These are phyloP conservation scores for Plectranthus barbatus DNA, from an alignment of 257 asterid species.

Conservation along the genomic window DNA sequence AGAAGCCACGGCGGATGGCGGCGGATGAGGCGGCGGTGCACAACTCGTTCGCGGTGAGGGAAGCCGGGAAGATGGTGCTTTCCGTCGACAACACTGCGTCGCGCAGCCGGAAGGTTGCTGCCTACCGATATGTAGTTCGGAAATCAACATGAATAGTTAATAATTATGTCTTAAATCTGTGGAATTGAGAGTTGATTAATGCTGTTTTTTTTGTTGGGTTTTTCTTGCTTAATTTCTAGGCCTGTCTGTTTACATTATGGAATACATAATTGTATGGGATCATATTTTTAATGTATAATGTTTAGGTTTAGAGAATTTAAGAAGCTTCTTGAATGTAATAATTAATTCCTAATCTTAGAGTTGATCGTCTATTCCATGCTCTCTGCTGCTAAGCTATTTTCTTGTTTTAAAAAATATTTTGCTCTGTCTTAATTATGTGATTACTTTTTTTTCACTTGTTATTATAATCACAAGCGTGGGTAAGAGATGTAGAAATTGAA, in stretches of 20 bases:
- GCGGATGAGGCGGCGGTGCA: slow-evolving; percentile 53
- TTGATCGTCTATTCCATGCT: too few species aligned
- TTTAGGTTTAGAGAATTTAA: not conserved
- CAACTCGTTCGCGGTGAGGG: slow-evolving; percentile 47
- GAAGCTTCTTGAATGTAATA: not conserved
- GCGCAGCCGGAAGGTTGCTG: slow-evolving; percentile 71
- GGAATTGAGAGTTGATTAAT: not conserved
- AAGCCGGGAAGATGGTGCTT: slow-evolving; percentile 77
- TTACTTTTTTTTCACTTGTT: too few species aligned
- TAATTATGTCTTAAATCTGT: not conserved
- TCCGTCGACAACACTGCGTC: slow-evolving; percentile 67
- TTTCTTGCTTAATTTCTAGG: not conserved
- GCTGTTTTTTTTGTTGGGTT: not conserved
- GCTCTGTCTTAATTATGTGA: too few species aligned
- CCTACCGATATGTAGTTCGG: slow-evolving; percentile 65
- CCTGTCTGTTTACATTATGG: not conserved
- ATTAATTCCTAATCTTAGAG: not conserved
- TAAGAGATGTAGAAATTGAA: not conserved
- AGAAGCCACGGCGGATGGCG: slow-evolving; percentile 48
- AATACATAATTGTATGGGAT: not conserved
- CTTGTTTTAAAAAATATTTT: too few species aligned
- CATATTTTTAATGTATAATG: not conserved
- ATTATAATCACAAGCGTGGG: slow-evolving; percentile 22
- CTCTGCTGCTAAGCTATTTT: too few species aligned
- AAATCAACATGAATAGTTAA: slow-evolving; percentile 22